These are phyloP conservation scores for Fusarium guadeloupense DNA, from an alignment of 2,329 filamentous ascomycete genomes.

Conservation along the genomic window DNA sequence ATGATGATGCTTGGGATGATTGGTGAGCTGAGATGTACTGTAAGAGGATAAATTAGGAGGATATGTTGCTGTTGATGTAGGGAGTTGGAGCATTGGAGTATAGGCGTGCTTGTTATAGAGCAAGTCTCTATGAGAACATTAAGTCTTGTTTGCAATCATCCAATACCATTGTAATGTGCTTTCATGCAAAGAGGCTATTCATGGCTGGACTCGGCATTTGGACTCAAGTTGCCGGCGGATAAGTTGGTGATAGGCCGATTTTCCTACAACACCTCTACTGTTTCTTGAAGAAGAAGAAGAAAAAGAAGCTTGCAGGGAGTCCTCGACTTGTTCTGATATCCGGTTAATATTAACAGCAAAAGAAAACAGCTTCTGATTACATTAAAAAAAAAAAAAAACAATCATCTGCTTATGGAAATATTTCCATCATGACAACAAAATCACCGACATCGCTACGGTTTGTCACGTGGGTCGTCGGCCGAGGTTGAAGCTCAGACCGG, in stretches of 20 bases:
- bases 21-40: conserved; percentile 54
- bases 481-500: conserved; percentile 56
- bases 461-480: conserved; percentile 51
- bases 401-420: background rate
- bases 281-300: background rate
- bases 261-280: background rate
- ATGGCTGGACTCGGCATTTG: conserved; percentile 32
- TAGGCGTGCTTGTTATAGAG: conserved; percentile 39
- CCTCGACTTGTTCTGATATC: background rate
- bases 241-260: conserved; percentile 3
- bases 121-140: conserved; percentile 19
- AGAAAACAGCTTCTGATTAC: background rate
- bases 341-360: too few species aligned
- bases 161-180: conserved; percentile 19
- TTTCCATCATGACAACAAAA: background rate
- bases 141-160: conserved; percentile 10
- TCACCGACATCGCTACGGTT: conserved; percentile 32
- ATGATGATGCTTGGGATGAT: conserved; percentile 72
- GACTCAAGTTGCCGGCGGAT: conserved; percentile 17
- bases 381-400: background rate
- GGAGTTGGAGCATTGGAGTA: conserved; percentile 45
- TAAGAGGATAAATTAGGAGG: conserved; percentile 4
- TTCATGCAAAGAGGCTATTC: conserved; percentile 14
- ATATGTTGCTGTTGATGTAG: conserved; percentile 25
- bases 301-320: background rate